Percentiles rank a stretch among this genome's conserved stretches.
Evolutionary conservation across 352 stramenopile genomes (phyloP).

Genomic region (Thraustochytrium sp.): DNA sequence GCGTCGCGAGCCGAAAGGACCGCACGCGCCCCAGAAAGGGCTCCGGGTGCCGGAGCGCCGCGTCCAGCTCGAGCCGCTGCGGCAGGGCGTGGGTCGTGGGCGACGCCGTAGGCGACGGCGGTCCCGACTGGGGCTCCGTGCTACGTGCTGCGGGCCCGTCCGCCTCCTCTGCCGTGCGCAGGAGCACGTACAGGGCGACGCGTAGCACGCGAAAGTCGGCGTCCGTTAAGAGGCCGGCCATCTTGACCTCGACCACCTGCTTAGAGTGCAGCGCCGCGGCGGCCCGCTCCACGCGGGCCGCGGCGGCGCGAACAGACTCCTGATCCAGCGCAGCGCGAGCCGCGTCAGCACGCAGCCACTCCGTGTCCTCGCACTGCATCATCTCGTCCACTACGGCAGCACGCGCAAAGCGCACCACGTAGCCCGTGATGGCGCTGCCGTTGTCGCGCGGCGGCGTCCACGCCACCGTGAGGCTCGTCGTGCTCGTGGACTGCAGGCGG

Average conservation of each 20-base stretch:
- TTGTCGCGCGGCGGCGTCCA: neutral
- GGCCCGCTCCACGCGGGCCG: neutral
- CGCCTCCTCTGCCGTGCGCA: neutral
- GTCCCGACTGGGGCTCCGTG: neutral
- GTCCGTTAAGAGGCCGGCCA: neutral
- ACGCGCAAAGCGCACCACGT: neutral
- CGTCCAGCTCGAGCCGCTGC: neutral
- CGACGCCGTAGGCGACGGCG: neutral
- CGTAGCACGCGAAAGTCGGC: neutral
- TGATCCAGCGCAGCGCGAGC: neutral
- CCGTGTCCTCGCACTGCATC: neutral
- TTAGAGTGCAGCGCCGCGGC: neutral
- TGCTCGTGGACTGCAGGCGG: neutral
- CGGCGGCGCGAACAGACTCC: neutral
- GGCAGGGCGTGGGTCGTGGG: neutral
- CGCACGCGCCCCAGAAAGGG: constrained; percentile 13
- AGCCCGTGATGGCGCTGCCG: neutral
- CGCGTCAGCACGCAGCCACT: neutral
- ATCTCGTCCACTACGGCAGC: neutral
- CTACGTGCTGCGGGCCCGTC: neutral
- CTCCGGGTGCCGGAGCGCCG: neutral
- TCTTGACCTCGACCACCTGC: neutral
- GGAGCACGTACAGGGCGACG: neutral
- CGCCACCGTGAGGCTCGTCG: neutral
- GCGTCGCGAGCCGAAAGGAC: neutral